phyloP scores from a whole-genome alignment of 306 rosid genomes.

The Glycine latifolia region DNA sequence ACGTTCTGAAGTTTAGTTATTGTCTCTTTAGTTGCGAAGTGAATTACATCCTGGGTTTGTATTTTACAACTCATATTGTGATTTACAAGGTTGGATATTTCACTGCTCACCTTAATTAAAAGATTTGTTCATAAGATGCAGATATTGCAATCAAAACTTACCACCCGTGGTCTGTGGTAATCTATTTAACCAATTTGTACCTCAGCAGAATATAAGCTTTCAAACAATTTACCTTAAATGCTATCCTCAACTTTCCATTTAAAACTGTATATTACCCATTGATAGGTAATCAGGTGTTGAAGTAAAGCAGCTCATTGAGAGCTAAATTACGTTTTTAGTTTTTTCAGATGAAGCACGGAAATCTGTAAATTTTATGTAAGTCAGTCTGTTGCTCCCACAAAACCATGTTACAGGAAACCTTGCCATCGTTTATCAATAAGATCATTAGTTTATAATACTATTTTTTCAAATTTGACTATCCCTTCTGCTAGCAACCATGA shows the following conservation, averaged over 20 bases:
- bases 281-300: neutral
- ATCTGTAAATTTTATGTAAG: neutral
- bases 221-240: no score
- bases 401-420: neutral
- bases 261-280: no score
- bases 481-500: neutral
- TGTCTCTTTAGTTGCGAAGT: no score
- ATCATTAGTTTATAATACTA: neutral
- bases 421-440: neutral
- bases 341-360: neutral
- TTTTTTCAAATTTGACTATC: conserved; percentile 1
- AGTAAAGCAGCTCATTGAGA: neutral
- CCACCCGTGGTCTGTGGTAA: no score
- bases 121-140: no score
- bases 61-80: no score
- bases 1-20: no score
- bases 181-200: neutral
- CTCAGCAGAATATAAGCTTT: neutral
- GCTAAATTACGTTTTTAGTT: neutral
- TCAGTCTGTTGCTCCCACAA: neutral
- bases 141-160: no score
- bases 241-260: no score
- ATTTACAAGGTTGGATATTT: no score
- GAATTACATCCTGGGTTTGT: no score
- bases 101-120: no score